Evolutionary conservation across 116 monocot genomes (phyloP), one percentile per base, ranked within the genome.

Genomic region (Zostera marina): DNA sequence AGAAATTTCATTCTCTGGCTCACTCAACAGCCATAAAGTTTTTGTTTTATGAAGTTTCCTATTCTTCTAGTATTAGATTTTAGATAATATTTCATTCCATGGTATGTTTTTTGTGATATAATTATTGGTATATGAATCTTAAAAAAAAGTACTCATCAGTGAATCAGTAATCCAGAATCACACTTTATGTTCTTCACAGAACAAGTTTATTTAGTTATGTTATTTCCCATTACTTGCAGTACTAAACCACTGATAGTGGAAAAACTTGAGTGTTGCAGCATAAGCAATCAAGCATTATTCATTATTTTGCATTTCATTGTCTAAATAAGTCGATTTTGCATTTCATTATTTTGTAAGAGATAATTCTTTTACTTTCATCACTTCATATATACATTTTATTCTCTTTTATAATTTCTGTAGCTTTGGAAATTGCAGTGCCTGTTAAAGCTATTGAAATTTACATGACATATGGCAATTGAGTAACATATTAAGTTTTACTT

Each of bases 401-500:
- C 4, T 49, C 20, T 49, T 49, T 49, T 20, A 20, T 8, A 8
- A 49, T 49, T 49, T 49, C n/a, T 16, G 14, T 49, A 42, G 11
- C 42, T 59, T 38, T 55, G 9, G 9, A 58, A 16, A 15, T 56
- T 72, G 61, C 81, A 94, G 94, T 94, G 55, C 84, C 89, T 69
- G 56, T 72, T 17, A 82, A 82, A 63, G 32, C 60, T 15, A 63
- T 82, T 61, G 88, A 88, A 60, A n/a, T 80, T 39, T 94, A 94
- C 71, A 48, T 82, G 81, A 94, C 71, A 47, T 76, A 73, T 67
- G 46, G 56, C 66, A 60, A 71, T 82, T 63, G 88, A 94, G 71
- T 74, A 88, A 11, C 85, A 85, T 45, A 67, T 94, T 73, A 70
- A 59, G 84, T 88, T 88, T 41, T 60, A 75, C 67, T 52, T 22